Conservation (phyloP, 2,329 filamentous ascomycete species). For the Aspergillus aculeatinus region DNA sequence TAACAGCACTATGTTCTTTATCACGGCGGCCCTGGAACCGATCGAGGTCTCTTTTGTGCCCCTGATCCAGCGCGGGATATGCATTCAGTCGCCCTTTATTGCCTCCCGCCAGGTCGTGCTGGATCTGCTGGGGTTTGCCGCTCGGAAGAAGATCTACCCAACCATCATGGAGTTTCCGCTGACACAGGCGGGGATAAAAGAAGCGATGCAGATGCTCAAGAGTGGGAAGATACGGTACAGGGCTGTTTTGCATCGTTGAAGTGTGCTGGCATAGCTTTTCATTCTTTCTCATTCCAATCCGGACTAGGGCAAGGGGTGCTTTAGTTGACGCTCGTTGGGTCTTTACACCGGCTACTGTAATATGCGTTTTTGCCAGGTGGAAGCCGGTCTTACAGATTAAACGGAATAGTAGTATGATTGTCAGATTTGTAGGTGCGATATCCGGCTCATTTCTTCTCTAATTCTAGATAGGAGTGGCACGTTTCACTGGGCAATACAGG, state of each 20-base stretch:
- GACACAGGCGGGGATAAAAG: constrained; percentile 47
- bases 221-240: constrained; percentile 49
- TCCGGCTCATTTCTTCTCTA: too few species aligned
- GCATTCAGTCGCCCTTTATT: constrained; percentile 62
- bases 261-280: too few species aligned
- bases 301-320: too few species aligned
- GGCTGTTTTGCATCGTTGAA: neutral
- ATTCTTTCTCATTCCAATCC: too few species aligned
- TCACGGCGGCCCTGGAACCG: constrained; percentile 25
- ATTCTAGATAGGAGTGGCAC: too few species aligned
- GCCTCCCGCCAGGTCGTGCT: constrained; percentile 62
- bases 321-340: too few species aligned
- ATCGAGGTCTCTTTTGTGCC: constrained; percentile 41
- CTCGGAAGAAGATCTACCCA: constrained; percentile 60
- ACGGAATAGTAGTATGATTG: too few species aligned
- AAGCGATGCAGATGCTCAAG: constrained; percentile 49
- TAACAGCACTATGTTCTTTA: constrained; percentile 28
- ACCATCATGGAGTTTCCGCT: constrained; percentile 65
- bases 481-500: too few species aligned
- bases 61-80: constrained; percentile 54
- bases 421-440: too few species aligned
- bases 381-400: too few species aligned
- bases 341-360: too few species aligned
- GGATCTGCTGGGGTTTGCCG: constrained; percentile 64
- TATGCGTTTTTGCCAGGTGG: too few species aligned